These are phyloP conservation scores for Gnomoniopsis smithogilvyi DNA, from an alignment of 2,329 filamentous ascomycete species.

Conservation along the genomic window DNA sequence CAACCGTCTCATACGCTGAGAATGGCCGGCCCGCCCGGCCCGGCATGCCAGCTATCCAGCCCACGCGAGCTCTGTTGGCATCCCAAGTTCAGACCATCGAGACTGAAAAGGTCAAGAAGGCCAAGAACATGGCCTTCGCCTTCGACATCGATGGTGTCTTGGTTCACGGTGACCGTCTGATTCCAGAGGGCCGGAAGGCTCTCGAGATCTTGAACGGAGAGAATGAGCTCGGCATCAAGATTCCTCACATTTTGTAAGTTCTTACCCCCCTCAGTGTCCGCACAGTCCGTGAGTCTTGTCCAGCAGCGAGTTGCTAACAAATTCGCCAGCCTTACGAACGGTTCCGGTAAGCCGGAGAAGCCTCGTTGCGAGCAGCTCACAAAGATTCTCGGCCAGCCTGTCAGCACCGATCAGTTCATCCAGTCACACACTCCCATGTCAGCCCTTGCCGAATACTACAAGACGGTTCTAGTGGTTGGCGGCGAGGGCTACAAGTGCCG, in stretches of 20 bases:
- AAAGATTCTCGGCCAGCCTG: conserved; percentile 62
- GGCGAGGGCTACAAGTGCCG: conserved; percentile 74
- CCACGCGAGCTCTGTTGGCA: conserved; percentile 65
- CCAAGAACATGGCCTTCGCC: conserved; percentile 79
- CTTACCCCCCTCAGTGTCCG: not conserved
- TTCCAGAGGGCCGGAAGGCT: conserved; percentile 63
- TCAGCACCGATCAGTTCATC: conserved; percentile 72
- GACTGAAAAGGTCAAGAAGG: conserved; percentile 61
- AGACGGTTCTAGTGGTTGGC: conserved; percentile 71
- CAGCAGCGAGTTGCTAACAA: not conserved
- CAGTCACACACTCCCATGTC: conserved; percentile 77
- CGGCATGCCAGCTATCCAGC: conserved; percentile 56
- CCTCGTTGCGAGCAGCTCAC: conserved; percentile 64
- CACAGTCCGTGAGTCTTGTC: not conserved
- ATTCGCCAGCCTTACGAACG: conserved; percentile 58
- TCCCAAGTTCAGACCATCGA: conserved; percentile 68
- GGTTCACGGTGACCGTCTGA: conserved; percentile 68
- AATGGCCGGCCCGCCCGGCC: conserved; percentile 45
- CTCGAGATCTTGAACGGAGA: conserved; percentile 72
- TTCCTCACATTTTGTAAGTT: conserved; percentile 61
- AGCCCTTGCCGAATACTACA: conserved; percentile 72
- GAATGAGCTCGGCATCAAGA: conserved; percentile 76
- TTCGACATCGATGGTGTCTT: conserved; percentile 79
- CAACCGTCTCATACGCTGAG: conserved; percentile 48
- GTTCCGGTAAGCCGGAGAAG: conserved; percentile 67